Conservation (phyloP, 768 basidiomycete species). For the Psilocybe tampanensis region DNA sequence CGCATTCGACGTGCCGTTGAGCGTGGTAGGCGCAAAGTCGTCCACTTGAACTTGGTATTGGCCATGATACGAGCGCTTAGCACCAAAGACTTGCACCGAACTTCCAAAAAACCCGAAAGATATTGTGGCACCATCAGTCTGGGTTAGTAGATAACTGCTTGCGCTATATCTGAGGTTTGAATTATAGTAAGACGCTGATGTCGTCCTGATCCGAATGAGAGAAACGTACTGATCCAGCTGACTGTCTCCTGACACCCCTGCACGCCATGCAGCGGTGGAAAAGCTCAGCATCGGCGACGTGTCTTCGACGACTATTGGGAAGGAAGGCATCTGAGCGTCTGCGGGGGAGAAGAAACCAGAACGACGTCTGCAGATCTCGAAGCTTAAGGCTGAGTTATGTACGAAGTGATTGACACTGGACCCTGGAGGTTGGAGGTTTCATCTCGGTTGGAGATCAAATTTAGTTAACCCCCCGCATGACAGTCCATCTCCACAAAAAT, state of each 20-base stretch:
- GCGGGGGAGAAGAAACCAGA: background rate
- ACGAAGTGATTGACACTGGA: too few relatives aligned
- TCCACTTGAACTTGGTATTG: constrained; percentile 27
- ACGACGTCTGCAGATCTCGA: background rate
- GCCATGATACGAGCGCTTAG: constrained; percentile 42
- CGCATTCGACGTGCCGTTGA: constrained; percentile 7
- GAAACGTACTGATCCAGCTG: constrained; percentile 1
- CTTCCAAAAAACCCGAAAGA: constrained; percentile 42
- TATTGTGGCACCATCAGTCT: constrained; percentile 26
- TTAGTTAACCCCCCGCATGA: too few relatives aligned
- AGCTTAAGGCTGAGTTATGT: background rate
- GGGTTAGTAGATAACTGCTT: constrained; percentile 28
- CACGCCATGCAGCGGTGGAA: constrained; percentile 1
- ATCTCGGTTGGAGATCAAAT: too few relatives aligned
- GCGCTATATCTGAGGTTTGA: constrained; percentile 10
- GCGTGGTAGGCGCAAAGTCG: constrained; percentile 9
- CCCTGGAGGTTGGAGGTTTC: too few relatives aligned
- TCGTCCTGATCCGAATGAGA: background rate
- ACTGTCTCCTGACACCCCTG: constrained; percentile 3
- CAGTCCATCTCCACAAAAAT: too few relatives aligned
- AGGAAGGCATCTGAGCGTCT: background rate
- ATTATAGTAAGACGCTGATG: too few relatives aligned
- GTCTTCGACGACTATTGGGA: constrained; percentile 10
- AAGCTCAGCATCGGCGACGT: constrained; percentile 9
- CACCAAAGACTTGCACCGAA: constrained; percentile 39